These are phyloP conservation scores for Botryotinia narcissicola DNA, from an alignment of 2,329 filamentous ascomycete species.

Conservation along the genomic window DNA sequence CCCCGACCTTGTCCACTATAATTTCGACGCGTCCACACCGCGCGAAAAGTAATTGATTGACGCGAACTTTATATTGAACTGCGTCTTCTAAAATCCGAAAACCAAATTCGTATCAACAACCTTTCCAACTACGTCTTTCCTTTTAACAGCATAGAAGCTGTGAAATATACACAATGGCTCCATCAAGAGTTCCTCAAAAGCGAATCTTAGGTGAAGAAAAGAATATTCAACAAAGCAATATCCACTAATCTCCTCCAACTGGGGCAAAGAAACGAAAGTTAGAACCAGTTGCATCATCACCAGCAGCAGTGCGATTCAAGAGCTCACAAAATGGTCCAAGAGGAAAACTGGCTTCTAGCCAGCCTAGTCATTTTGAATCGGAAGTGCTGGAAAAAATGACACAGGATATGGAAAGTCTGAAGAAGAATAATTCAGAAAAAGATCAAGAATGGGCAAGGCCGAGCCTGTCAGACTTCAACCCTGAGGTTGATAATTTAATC, in stretches of 20 bases:
- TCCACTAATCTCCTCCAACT: slow-evolving; percentile 51
- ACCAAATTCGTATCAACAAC: background rate
- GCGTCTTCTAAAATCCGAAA: background rate
- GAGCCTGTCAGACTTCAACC: slow-evolving; percentile 57
- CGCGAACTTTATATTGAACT: slow-evolving; percentile 16
- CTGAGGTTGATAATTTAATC: slow-evolving; percentile 65
- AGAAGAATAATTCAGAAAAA: slow-evolving; percentile 83
- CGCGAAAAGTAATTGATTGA: slow-evolving; percentile 3
- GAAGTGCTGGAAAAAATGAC: slow-evolving; percentile 95
- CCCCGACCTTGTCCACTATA: slow-evolving; percentile 11
- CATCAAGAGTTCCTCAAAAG: slow-evolving; percentile 62
- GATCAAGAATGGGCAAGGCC: slow-evolving; percentile 88
- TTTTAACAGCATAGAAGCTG: slow-evolving; percentile 14
- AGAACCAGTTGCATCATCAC: slow-evolving; percentile 55
- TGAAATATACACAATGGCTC: slow-evolving; percentile 33
- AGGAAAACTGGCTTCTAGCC: slow-evolving; percentile 66
- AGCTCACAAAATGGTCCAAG: slow-evolving; percentile 62
- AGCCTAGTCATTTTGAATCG: slow-evolving; percentile 84
- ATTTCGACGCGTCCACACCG: slow-evolving; percentile 23
- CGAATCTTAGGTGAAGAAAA: slow-evolving; percentile 68
- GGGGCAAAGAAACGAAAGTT: slow-evolving; percentile 77
- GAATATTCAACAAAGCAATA: slow-evolving; percentile 52
- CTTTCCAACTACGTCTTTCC: background rate
- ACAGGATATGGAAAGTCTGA: slow-evolving; percentile 84
- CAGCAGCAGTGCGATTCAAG: slow-evolving; percentile 55